A percentile compares a stretch with the other conserved stretches of the same genome.
phyloP scores from a whole-genome alignment of 352 stramenopile genomes.

The Pythium insidiosum region DNA sequence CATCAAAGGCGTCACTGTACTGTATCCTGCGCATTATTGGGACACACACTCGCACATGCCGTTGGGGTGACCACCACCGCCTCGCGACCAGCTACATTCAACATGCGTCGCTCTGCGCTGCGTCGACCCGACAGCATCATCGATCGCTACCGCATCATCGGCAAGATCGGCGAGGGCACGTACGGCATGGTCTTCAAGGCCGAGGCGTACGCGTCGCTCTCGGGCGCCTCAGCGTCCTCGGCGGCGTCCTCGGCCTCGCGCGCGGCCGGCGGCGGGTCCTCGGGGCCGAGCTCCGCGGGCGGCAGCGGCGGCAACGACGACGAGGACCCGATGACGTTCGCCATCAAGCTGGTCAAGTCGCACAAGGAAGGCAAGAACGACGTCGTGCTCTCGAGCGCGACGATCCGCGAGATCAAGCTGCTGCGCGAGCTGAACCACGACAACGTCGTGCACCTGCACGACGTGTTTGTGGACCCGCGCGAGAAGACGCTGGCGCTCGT shows the following conservation, averaged over 20 bases:
- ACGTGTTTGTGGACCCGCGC: constrained; percentile 80
- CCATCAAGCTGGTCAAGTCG: constrained; percentile 86
- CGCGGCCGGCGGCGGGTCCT: not conserved
- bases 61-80: too few relatives aligned
- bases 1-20: too few relatives aligned
- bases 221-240: constrained; percentile 13
- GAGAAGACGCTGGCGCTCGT: constrained; percentile 82
- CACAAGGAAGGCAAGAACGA: constrained; percentile 89
- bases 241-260: constrained; percentile 25
- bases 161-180: constrained; percentile 85
- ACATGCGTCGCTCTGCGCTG: constrained; percentile 53
- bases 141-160: constrained; percentile 80
- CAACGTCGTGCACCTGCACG: constrained; percentile 82
- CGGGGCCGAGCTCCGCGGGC: not conserved
- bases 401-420: constrained; percentile 87
- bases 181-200: constrained; percentile 89
- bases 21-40: too few relatives aligned
- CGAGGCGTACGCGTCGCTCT: constrained; percentile 35
- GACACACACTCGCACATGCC: too few relatives aligned
- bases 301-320: constrained; percentile 25
- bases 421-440: constrained; percentile 82
- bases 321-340: constrained; percentile 78
- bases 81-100: too few relatives aligned
- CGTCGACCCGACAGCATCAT: constrained; percentile 62
- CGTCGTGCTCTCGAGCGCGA: constrained; percentile 82